Evolutionary conservation across 441 rosid genomes (phyloP).

Genomic region (Euphorbia neoarborescens): DNA sequence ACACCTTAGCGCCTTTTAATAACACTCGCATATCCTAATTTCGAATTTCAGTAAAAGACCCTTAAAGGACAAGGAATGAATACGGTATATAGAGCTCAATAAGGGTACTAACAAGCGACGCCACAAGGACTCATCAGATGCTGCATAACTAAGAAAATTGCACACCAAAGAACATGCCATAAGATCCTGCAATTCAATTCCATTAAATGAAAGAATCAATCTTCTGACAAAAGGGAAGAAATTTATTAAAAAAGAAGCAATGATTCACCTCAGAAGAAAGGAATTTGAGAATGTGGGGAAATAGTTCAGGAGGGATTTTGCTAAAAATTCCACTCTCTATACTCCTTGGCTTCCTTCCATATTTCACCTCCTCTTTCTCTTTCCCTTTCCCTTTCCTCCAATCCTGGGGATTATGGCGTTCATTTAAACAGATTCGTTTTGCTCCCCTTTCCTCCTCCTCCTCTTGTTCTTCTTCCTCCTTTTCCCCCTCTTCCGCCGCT

Average conservation of each 20-base stretch:
- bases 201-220: neutral
- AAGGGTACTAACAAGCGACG: conserved; percentile 65
- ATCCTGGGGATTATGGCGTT: conserved; percentile 14
- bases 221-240: neutral
- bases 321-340: conserved; percentile 58
- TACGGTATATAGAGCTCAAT: neutral
- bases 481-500: conserved; percentile 28
- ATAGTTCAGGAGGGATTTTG: conserved; percentile 70
- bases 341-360: conserved; percentile 29
- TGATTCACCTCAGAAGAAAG: conserved; percentile 75
- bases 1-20: too few species aligned
- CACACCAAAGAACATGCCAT: conserved; percentile 72
- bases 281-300: conserved; percentile 73
- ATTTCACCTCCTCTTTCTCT: conserved; percentile 2
- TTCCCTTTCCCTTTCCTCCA: conserved; percentile 1
- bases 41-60: neutral
- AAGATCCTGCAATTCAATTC: conserved; percentile 52
- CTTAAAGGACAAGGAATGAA: neutral
- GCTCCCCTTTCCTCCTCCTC: conserved; percentile 36
- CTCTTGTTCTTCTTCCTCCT: conserved; percentile 17
- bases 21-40: neutral
- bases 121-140: conserved; percentile 88
- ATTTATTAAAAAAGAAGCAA: neutral
- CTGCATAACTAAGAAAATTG: conserved; percentile 60
- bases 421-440: conserved; percentile 41